phyloP scores from a whole-genome alignment of 805 yeast genomes.

The Yarrowia sp. region DNA sequence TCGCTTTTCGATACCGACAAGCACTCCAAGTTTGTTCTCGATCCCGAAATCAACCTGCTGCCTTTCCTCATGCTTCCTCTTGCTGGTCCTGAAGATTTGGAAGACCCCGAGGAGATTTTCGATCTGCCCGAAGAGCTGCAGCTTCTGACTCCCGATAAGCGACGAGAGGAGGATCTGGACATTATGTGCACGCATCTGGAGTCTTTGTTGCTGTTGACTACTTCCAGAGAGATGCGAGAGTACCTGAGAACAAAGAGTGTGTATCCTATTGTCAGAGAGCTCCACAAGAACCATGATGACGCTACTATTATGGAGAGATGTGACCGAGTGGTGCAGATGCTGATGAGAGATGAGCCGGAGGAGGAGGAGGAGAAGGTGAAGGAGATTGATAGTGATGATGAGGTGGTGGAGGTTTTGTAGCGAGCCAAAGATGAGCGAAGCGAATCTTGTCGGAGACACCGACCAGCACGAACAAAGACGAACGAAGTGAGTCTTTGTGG shows the following conservation, averaged over 20 bases:
- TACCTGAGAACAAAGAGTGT: constrained; percentile 75
- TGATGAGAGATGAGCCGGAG: constrained; percentile 83
- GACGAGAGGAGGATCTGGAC: constrained; percentile 67
- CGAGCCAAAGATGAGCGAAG: background rate
- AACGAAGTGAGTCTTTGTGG: no score
- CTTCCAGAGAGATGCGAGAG: constrained; percentile 72
- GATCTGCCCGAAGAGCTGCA: constrained; percentile 87
- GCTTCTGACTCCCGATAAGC: constrained; percentile 68
- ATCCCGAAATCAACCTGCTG: constrained; percentile 65
- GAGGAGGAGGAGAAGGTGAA: constrained; percentile 42
- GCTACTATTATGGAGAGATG: constrained; percentile 62
- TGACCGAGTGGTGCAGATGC: constrained; percentile 82
- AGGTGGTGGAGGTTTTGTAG: constrained; percentile 2
- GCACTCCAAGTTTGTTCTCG: constrained; percentile 59
- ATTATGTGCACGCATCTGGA: constrained; percentile 72
- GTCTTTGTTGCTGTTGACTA: constrained; percentile 71
- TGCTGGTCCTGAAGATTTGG: constrained; percentile 67
- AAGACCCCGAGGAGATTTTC: constrained; percentile 77
- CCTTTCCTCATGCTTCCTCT: constrained; percentile 82
- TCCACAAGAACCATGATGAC: constrained; percentile 55
- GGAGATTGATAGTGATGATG: constrained; percentile 42
- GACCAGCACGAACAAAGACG: no score
- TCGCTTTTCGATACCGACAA: constrained; percentile 73
- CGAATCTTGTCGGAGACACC: background rate
- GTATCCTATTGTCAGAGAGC: constrained; percentile 81